These are phyloP conservation scores for Bidens hawaiensis DNA, from an alignment of 140 eudicot genomes.

Conservation along the genomic window DNA sequence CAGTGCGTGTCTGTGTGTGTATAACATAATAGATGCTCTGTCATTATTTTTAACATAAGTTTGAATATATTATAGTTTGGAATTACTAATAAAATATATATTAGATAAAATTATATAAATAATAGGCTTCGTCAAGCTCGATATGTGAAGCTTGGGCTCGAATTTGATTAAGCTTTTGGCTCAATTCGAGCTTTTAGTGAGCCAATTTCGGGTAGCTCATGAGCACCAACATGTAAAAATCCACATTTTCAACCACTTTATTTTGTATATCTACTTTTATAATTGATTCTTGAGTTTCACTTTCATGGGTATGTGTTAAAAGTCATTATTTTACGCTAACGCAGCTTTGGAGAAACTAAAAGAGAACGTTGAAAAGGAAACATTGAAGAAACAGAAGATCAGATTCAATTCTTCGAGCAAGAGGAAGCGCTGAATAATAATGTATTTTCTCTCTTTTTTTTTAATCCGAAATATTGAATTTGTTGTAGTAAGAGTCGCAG, in stretches of 20 bases:
- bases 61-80: too few relatives aligned
- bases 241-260: neutral
- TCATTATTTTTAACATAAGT: too few relatives aligned
- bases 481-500: conserved; percentile 8
- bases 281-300: neutral
- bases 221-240: neutral
- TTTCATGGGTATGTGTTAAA: conserved; percentile 3
- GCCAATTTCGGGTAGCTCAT: too few relatives aligned
- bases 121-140: too few relatives aligned
- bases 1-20: too few relatives aligned
- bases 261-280: neutral
- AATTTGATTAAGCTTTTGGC: too few relatives aligned
- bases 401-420: conserved; percentile 32
- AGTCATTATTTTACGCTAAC: neutral
- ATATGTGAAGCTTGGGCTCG: too few relatives aligned
- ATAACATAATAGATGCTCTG: too few relatives aligned
- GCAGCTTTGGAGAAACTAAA: conserved; percentile 79
- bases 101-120: too few relatives aligned
- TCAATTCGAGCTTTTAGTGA: too few relatives aligned
- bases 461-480: conserved; percentile 1
- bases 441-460: neutral
- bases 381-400: conserved; percentile 44
- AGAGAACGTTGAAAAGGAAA: conserved; percentile 63
- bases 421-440: conserved; percentile 20
- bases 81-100: too few relatives aligned